Base-by-base conservation (phyloP, 2,329 filamentous ascomycete genomes). In the Cordyceps cicadae region DNA sequence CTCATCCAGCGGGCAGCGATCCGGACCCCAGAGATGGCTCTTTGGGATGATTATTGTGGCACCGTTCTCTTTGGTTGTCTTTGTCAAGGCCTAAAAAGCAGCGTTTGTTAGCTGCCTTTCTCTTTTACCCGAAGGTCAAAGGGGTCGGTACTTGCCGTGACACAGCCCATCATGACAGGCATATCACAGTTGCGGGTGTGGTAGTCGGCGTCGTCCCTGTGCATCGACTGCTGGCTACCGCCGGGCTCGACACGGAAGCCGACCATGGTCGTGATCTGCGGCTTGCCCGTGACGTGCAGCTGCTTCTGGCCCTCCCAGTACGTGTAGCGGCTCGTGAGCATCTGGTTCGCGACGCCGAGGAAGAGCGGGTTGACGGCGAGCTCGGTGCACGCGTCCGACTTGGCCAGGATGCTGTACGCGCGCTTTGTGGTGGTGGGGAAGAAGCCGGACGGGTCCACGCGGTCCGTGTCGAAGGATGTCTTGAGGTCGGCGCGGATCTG, bases 41-140 rank as follows among this genome's bases (percentile, higher is more conserved):
- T 71, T 70, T 0, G 75, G 75, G 45, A 77, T 76, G 1, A 70
- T 72, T n/a, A 75, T 66, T 0, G 75, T 77, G 1, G 74, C 75
- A 0, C 75, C 75, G 50, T 77, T 77, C 45, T 74, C 72, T 19
- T 67, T 69, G 1, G 74, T 76, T 0, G 73, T 76, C 65, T 70
- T 75, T 4, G 72, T 74, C 59, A 74, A 63, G 1, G 75, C 73
- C 66, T 67, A 5, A 3, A 14, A n/a, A 3, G 2, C 34, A 8
- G 6, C 29, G 29, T 4, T 11, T 24, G 57, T 59, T 29, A 59
- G 57, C 12, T 29, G 29, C 19, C 19, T 3, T 14, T n/a, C 17
- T 24, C 15, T 2, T 24, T 4, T 29, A 29, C 24, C 4, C 7
- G 15, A 41, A 12, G n/a, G 1, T 56, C 11, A 15, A 26, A 37